Conservation (phyloP, 108 stramenopile genomes). For the Ochromonas danica region DNA sequence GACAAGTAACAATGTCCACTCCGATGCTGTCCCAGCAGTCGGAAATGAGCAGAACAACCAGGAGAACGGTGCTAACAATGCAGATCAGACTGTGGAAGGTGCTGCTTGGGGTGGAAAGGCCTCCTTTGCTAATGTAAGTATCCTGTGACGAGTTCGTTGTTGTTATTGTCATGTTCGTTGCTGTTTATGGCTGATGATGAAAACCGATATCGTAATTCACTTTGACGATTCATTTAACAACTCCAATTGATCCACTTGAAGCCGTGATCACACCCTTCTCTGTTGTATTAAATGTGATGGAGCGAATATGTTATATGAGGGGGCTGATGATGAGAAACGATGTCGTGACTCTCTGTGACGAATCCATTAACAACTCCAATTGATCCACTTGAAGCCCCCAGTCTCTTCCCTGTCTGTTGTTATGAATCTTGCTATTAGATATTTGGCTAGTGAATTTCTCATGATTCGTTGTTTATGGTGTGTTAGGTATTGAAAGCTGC, state of each 20-base stretch:
- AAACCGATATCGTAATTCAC: not conserved
- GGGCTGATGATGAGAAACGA: no score
- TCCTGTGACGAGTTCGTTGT: not conserved
- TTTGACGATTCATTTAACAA: not conserved
- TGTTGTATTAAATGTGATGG: not conserved
- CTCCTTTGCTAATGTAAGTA: constrained; percentile 14
- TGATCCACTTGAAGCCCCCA: not conserved
- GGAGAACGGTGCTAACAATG: no score
- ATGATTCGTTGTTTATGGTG: not conserved
- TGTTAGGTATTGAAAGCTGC: no score
- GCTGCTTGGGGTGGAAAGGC: constrained; percentile 19
- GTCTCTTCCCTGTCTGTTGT: not conserved
- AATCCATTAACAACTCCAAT: not conserved
- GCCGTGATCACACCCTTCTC: not conserved
- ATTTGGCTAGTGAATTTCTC: not conserved
- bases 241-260: constrained; percentile 33
- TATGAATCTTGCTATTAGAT: not conserved
- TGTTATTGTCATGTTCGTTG: not conserved
- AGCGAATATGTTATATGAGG: no score
- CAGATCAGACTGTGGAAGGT: no score
- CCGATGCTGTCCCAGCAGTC: no score
- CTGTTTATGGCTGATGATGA: not conserved
- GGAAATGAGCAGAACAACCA: no score
- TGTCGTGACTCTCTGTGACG: no score
- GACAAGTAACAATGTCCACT: no score